A percentile compares a stretch with the other conserved stretches of the same genome.
Evolutionary conservation across 2,329 filamentous ascomycete genomes (phyloP).

Genomic region (Tricladium varicosporioides): DNA sequence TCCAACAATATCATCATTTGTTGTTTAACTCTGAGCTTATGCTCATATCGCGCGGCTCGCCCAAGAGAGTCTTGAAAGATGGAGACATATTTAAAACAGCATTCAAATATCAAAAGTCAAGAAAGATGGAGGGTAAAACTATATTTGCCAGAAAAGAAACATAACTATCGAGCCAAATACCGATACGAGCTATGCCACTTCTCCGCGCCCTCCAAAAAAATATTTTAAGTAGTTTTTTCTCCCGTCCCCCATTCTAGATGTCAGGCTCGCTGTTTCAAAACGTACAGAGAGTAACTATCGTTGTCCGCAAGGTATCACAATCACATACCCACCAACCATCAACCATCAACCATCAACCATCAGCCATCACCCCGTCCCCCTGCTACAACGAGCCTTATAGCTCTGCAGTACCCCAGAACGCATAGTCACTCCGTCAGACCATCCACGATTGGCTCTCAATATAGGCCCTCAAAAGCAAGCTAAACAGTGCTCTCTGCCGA

Average conservation of each 20-base stretch:
- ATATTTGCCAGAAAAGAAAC: slow-evolving; percentile 21
- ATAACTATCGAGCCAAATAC: slow-evolving; percentile 26
- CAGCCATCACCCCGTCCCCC: slow-evolving; percentile 20
- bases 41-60: no score
- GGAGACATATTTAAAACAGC: not conserved
- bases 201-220: slow-evolving; percentile 21
- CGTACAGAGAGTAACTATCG: slow-evolving; percentile 9
- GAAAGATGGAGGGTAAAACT: slow-evolving; percentile 17
- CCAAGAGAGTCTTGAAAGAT: not conserved
- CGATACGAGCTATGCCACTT: slow-evolving; percentile 23
- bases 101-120: not conserved
- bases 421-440: slow-evolving; percentile 1
- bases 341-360: slow-evolving; percentile 16
- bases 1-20: no score
- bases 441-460: slow-evolving; percentile 10
- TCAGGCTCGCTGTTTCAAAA: slow-evolving; percentile 10
- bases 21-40: no score
- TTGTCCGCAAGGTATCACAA: slow-evolving; percentile 5
- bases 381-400: slow-evolving; percentile 11
- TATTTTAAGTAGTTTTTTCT: slow-evolving; percentile 22
- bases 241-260: slow-evolving; percentile 24
- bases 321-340: slow-evolving; percentile 13
- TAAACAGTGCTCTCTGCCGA: slow-evolving; percentile 29
- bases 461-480: slow-evolving; percentile 24
- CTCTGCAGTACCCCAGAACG: slow-evolving; percentile 5